phyloP scores from a whole-genome alignment of 2,329 filamentous ascomycete genomes.

The Penicillium fuscoglaucum region DNA sequence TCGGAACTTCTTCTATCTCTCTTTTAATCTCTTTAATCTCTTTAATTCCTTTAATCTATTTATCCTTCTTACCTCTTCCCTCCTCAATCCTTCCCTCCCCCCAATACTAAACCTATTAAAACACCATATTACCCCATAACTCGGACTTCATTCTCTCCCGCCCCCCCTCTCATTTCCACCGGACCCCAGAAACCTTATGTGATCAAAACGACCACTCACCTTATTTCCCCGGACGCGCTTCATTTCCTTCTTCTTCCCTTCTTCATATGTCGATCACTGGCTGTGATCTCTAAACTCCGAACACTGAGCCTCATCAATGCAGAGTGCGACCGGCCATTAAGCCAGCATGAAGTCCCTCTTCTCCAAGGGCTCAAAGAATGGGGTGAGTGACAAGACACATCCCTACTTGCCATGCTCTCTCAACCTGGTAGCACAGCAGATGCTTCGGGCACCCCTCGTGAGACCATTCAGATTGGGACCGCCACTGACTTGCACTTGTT shows the following conservation, averaged over 20 bases:
- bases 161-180: constrained; percentile 20
- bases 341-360: constrained; percentile 44
- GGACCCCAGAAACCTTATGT: constrained; percentile 18
- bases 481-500: constrained; percentile 20
- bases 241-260: background rate
- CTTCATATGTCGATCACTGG: background rate
- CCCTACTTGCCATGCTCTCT: constrained; percentile 15
- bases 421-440: constrained; percentile 19
- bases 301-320: constrained; percentile 28
- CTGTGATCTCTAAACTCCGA: background rate
- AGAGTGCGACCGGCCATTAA: constrained; percentile 24
- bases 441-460: constrained; percentile 13
- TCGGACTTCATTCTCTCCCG: constrained; percentile 20
- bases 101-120: background rate
- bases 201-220: constrained; percentile 2
- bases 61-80: background rate
- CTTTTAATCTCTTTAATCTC: constrained; percentile 11
- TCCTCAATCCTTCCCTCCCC: constrained; percentile 7
- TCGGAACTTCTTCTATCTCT: constrained; percentile 5
- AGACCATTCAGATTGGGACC: constrained; percentile 15
- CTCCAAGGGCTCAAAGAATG: constrained; percentile 42
- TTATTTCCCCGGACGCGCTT: constrained; percentile 8
- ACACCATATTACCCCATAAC: background rate
- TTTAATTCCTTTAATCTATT: constrained; percentile 1
- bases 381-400: constrained; percentile 29